These are phyloP conservation scores for Cryptosporidium baileyi DNA, from an alignment of 169 alveolate genomes.

Conservation along the genomic window DNA sequence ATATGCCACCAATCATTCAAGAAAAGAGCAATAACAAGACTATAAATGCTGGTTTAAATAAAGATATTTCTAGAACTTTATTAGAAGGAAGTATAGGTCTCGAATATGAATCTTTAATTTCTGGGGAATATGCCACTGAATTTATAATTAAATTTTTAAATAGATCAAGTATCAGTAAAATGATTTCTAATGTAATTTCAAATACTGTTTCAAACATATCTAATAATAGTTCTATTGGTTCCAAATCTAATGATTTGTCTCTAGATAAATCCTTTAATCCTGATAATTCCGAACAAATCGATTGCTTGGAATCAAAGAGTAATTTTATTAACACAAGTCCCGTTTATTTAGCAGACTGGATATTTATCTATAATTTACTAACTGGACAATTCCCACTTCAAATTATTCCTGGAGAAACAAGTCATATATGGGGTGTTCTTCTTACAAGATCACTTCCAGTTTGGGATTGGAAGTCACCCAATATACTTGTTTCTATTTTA, in stretches of 20 bases:
- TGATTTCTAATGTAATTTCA: conserved; percentile 37
- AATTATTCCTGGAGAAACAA: conserved; percentile 74
- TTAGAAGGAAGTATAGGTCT: background rate
- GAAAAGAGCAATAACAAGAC: background rate
- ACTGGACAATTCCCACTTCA: conserved; percentile 77
- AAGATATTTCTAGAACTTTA: background rate
- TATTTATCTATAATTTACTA: conserved; percentile 75
- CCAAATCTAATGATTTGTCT: background rate
- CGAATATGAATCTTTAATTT: background rate
- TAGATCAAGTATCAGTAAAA: background rate
- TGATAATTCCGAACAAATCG: background rate
- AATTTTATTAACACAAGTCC: background rate
- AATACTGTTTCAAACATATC: conserved; percentile 3
- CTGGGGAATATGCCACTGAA: conserved; percentile 49
- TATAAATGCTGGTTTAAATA: background rate
- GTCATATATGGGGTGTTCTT: conserved; percentile 79
- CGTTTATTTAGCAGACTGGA: conserved; percentile 72
- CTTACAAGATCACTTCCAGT: conserved; percentile 75
- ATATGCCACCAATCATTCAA: conserved; percentile 15
- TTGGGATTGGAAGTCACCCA: conserved; percentile 76
- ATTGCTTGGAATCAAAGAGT: too few species aligned
- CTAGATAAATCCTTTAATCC: background rate
- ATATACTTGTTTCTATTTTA: conserved; percentile 74
- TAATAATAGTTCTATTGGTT: background rate
- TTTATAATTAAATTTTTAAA: conserved; percentile 1